These are phyloP conservation scores for Komagataella ulmi DNA, from an alignment of 805 yeast genomes.

Conservation along the genomic window DNA sequence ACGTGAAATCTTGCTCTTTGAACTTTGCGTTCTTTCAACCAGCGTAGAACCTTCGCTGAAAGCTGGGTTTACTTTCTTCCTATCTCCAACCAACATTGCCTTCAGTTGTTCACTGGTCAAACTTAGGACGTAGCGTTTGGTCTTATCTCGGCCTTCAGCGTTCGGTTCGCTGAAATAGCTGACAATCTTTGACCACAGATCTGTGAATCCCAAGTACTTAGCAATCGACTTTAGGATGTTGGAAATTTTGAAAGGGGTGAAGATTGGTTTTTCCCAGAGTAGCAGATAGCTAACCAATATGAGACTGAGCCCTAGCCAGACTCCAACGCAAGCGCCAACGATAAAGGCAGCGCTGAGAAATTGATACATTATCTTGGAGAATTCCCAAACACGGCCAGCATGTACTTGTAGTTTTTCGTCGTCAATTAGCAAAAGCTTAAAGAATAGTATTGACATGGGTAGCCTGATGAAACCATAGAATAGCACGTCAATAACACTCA, in stretches of 20 bases:
- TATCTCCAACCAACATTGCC: not conserved
- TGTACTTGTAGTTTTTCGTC: not conserved
- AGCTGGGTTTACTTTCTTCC: not conserved
- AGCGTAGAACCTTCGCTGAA: not conserved
- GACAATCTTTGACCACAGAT: not conserved
- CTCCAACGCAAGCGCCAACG: constrained; percentile 11
- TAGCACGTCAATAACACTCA: not conserved
- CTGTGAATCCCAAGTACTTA: not conserved
- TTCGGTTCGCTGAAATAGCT: not conserved
- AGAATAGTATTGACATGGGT: not conserved
- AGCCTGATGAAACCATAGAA: not conserved
- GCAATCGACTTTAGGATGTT: not conserved
- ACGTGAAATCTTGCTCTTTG: not conserved
- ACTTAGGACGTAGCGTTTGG: not conserved
- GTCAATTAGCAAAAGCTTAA: not conserved
- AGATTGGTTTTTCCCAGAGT: not conserved
- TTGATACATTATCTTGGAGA: constrained; percentile 10
- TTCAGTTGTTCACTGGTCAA: not conserved
- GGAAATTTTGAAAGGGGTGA: not conserved
- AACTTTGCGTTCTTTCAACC: not conserved
- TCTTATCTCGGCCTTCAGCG: not conserved
- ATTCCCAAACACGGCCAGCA: not conserved
- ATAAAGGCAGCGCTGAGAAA: constrained; percentile 9
- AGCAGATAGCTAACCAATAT: not conserved
- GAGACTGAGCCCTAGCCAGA: not conserved